These are phyloP conservation scores for Lumnitzera littorea DNA, from an alignment of 345 rosid species.

Conservation along the genomic window DNA sequence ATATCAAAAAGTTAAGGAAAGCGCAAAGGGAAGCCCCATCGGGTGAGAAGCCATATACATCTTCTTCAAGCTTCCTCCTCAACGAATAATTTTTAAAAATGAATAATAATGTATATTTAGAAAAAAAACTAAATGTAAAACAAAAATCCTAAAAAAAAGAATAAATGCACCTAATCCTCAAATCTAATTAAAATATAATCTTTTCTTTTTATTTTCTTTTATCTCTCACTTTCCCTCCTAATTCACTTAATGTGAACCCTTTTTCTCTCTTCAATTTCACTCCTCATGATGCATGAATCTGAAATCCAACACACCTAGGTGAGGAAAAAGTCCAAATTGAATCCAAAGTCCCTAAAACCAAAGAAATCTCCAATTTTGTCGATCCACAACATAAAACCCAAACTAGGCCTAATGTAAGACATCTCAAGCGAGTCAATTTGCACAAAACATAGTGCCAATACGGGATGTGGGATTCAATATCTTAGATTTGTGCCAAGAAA, in stretches of 20 bases:
- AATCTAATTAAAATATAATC: too few relatives aligned
- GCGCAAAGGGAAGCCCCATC: too few relatives aligned
- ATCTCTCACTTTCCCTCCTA: conserved; percentile 10
- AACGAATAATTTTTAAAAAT: too few relatives aligned
- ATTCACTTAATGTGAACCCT: not conserved
- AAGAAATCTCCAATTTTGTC: not conserved
- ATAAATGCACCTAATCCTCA: too few relatives aligned
- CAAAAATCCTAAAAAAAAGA: too few relatives aligned
- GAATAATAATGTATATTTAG: too few relatives aligned
- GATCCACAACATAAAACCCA: not conserved
- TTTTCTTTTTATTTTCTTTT: too few relatives aligned
- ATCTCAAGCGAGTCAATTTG: conserved; percentile 90
- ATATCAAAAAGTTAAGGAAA: too few relatives aligned
- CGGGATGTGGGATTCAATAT: conserved; percentile 61
- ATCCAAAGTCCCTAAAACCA: conserved; percentile 7
- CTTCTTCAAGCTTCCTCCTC: too few relatives aligned
- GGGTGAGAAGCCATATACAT: too few relatives aligned
- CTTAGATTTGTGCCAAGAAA: conserved; percentile 91
- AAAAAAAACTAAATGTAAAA: too few relatives aligned
- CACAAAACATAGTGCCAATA: conserved; percentile 75
- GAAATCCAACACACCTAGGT: conserved; percentile 14
- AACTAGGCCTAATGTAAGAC: conserved; percentile 69
- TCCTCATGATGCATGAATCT: conserved; percentile 58
- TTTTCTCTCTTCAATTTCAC: conserved; percentile 3
- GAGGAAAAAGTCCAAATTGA: conserved; percentile 29